Percentiles rank a stretch among this genome's conserved stretches.
Conservation (phyloP, 1,284 basidiomycete species). For the Microbotryomycetes sp. region DNA sequence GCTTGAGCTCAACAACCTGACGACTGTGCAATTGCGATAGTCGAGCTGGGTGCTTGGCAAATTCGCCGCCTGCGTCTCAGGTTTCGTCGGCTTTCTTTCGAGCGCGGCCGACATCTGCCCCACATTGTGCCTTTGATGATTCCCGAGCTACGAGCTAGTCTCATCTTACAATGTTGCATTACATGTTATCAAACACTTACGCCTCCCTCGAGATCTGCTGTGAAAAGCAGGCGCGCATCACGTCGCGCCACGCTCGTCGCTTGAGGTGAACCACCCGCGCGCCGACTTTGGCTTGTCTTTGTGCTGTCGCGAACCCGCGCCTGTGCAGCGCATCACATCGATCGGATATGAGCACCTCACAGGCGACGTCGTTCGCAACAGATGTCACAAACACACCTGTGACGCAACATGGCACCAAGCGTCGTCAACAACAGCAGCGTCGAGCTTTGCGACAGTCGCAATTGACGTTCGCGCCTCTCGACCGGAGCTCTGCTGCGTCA, state of each 20-base stretch:
- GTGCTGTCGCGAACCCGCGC: no score
- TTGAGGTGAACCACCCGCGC: not conserved
- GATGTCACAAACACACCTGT: conserved; percentile 14
- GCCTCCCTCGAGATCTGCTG: no score
- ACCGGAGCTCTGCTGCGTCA: not conserved
- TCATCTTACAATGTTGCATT: not conserved
- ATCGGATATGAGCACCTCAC: no score
- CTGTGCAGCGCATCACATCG: no score
- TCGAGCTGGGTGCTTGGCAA: not conserved
- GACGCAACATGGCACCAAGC: not conserved
- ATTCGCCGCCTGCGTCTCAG: no score
- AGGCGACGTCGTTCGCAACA: conserved; percentile 3
- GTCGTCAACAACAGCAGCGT: not conserved
- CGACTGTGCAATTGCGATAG: conserved; percentile 1
- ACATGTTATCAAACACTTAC: not conserved
- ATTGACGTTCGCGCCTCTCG: conserved; percentile 8
- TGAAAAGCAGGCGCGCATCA: not conserved
- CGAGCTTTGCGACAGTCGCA: conserved; percentile 23
- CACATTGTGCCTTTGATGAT: no score
- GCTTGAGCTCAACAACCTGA: not conserved
- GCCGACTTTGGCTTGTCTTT: not conserved
- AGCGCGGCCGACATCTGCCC: no score
- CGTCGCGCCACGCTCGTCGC: no score
- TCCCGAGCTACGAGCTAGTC: no score
- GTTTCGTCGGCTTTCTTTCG: no score